Percentiles rank a stretch among this genome's conserved stretches.
Evolutionary conservation across 441 rosid genomes (phyloP).

Genomic region (Gossypium davidsonii): DNA sequence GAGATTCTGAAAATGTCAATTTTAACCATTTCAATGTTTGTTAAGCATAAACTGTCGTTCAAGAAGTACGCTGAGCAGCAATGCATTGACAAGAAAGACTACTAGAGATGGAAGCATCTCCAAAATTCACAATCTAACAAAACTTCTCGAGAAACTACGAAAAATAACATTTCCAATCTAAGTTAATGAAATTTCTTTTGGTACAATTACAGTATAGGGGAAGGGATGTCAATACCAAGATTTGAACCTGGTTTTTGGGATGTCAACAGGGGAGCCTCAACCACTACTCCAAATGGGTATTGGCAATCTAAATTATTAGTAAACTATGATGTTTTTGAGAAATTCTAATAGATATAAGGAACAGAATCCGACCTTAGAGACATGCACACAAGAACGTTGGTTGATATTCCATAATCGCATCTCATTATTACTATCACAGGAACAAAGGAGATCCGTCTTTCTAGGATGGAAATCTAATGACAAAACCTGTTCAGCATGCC

Average conservation of each 20-base stretch:
- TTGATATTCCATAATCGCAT: conserved; percentile 40
- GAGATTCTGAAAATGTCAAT: background rate
- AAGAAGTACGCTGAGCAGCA: background rate
- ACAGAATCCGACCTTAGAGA: conserved; percentile 28
- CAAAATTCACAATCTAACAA: background rate
- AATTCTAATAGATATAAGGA: background rate
- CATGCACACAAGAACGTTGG: conserved; percentile 18
- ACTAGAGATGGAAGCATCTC: background rate
- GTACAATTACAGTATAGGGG: no score
- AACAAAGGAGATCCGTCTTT: conserved; percentile 34
- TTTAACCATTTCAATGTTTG: background rate
- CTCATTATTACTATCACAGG: conserved; percentile 35
- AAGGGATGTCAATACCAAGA: no score
- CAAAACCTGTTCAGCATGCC: conserved; percentile 30
- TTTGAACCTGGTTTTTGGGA: no score
- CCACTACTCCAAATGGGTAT: no score
- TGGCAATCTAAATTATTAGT: background rate
- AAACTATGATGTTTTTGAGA: background rate
- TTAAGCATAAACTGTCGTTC: background rate
- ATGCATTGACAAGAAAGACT: background rate
- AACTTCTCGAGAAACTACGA: background rate
- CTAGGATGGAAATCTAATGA: conserved; percentile 43
- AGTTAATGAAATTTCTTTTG: no score
- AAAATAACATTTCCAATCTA: background rate
- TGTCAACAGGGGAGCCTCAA: no score